A percentile compares a stretch with the other conserved stretches of the same genome.
Conservation (phyloP, 768 basidiomycete genomes). For the Serendipita sp. region DNA sequence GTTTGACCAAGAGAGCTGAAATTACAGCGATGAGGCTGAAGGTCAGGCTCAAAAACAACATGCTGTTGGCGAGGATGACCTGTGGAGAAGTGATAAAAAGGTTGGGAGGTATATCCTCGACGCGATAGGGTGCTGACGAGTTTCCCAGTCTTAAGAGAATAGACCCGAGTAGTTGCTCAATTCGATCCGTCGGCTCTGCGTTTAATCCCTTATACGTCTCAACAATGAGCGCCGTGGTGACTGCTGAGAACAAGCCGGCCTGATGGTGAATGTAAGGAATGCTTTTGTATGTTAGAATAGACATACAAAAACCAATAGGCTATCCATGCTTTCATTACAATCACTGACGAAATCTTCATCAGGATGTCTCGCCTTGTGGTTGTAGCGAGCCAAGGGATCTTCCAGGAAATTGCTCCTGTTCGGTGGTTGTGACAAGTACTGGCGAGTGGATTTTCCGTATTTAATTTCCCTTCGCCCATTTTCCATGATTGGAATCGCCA, state of each 20-base stretch:
- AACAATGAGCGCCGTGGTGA: background rate
- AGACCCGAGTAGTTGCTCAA: background rate
- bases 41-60: background rate
- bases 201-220: background rate
- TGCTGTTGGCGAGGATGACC: background rate
- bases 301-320: background rate
- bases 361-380: background rate
- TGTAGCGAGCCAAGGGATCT: background rate
- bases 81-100: background rate
- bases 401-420: too few relatives aligned
- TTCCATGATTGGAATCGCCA: too few relatives aligned
- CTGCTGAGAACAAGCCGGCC: background rate
- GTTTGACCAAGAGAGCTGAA: background rate
- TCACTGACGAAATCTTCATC: background rate
- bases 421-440: too few relatives aligned
- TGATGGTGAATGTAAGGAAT: background rate
- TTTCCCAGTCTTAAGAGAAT: background rate
- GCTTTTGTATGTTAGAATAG: background rate
- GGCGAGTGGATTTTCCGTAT: too few relatives aligned
- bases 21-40: background rate
- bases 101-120: background rate
- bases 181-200: background rate
- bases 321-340: background rate
- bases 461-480: too few relatives aligned
- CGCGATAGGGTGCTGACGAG: background rate